These are phyloP conservation scores for Candida xyloterini DNA, from an alignment of 805 yeast species.

Conservation along the genomic window DNA sequence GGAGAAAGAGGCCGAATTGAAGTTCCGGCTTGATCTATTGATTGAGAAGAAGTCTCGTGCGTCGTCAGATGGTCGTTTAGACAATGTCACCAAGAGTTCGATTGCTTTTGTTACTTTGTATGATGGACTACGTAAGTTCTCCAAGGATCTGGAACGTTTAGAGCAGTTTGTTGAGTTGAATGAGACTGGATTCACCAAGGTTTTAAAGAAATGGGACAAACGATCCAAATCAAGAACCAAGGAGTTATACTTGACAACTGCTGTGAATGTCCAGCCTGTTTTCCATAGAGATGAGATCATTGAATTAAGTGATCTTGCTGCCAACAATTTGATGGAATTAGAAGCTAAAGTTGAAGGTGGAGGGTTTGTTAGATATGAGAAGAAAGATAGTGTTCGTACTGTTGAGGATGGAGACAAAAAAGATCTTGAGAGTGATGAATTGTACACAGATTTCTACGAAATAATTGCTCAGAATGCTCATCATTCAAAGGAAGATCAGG, in stretches of 20 bases:
- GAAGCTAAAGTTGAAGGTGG: slow-evolving; percentile 60
- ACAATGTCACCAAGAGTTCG: slow-evolving; percentile 54
- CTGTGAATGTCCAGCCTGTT: slow-evolving; percentile 94
- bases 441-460: slow-evolving; percentile 62
- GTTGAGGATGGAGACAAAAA: slow-evolving; percentile 1
- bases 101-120: slow-evolving; percentile 78
- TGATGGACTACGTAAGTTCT: slow-evolving; percentile 85
- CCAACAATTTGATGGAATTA: slow-evolving; percentile 64
- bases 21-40: slow-evolving; percentile 72
- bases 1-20: slow-evolving; percentile 86
- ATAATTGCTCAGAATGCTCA: slow-evolving; percentile 35
- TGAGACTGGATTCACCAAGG: slow-evolving; percentile 94
- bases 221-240: slow-evolving; percentile 92
- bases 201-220: slow-evolving; percentile 96
- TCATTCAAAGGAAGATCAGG: slow-evolving; percentile 35
- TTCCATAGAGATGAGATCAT: slow-evolving; percentile 88
- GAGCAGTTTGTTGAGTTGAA: slow-evolving; percentile 94
- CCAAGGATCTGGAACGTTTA: slow-evolving; percentile 81
- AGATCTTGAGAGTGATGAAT: slow-evolving; percentile 54
- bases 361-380: slow-evolving; percentile 28
- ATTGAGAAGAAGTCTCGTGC: slow-evolving; percentile 57
- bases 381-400: slow-evolving; percentile 6
- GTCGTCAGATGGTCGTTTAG: slow-evolving; percentile 41
- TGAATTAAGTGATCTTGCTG: slow-evolving; percentile 73
- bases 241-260: slow-evolving; percentile 85